Evolutionary conservation across 305 asterid species (phyloP), one percentile per base, ranked within the genome.

Genomic region (Ilex paraguariensis): DNA sequence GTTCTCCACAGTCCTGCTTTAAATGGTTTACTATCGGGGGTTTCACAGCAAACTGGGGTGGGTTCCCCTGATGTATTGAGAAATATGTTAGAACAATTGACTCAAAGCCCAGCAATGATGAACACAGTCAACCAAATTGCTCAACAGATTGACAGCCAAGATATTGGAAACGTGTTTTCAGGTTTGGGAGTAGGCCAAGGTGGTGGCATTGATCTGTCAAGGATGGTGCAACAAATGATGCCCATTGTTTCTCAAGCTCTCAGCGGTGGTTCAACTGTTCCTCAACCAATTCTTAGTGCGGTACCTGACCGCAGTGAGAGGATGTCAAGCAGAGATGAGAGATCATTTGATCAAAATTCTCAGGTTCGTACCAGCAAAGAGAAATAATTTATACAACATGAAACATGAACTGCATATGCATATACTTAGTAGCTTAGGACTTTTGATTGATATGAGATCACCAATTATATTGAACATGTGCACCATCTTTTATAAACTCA

Each of bases 201-300:
- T 45, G 91, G 87, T n/a, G 94, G 94, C 57, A 54, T 88, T 68
- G 95, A 91, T 81, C 61, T 91, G 57, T 83, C 94, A 13, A 82
- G 84, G 53, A 91, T 91, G 90, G 67, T 91, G 77, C 98, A 91
- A 62, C 96, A 91, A 70, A 88, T 88, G 96, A 84, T 91, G 96
- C 98, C 98, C 16, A 76, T 91, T 66, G 96, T 91, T 63, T 82
- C 94, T 54, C 89, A 84, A 75, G 95, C 96, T 42, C 80, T 91
- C 30, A 83, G 91, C 32, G 88, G 95, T 17, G 56, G 65, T 59
- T 68, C 96, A 6, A 54, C 90, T 60, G 54, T 54, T 45, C 57
- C 87, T 73, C 78, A 65, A 31, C 57, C 66, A 54, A 33, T 49
- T 17, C 72, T 76, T 48, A 61, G 76, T 48, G 28, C 49, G 30